Conservation (phyloP, 2,329 filamentous ascomycete genomes). For the Allantophomopsis lycopodina region DNA sequence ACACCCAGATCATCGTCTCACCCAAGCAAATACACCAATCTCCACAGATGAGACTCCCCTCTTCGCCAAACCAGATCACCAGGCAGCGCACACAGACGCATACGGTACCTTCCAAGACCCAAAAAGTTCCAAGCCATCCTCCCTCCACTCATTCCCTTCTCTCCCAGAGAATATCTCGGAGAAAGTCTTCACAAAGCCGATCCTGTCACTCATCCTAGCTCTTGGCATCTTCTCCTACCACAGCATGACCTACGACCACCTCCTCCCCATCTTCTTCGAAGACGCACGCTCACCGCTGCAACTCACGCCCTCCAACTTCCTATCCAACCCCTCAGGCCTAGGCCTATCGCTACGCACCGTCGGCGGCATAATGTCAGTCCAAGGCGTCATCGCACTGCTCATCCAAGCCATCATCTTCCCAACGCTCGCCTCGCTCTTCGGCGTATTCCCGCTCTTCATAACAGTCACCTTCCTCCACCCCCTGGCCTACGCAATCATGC, state of each 20-base stretch:
- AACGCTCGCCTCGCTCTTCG: slow-evolving; percentile 39
- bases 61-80: slow-evolving; percentile 60
- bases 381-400: slow-evolving; percentile 43
- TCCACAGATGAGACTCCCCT: slow-evolving; percentile 49
- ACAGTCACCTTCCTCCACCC: slow-evolving; percentile 44
- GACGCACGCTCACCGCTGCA: slow-evolving; percentile 39
- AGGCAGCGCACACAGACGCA: slow-evolving; percentile 61
- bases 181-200: slow-evolving; percentile 43
- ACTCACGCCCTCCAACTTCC: slow-evolving; percentile 1
- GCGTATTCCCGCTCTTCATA: slow-evolving; percentile 44
- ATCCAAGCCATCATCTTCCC: slow-evolving; percentile 49
- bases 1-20: slow-evolving; percentile 65
- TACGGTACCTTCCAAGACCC: slow-evolving; percentile 54
- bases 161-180: not conserved
- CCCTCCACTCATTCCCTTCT: too few species aligned
- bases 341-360: slow-evolving; percentile 49
- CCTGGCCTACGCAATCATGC: slow-evolving; percentile 44
- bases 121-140: slow-evolving; percentile 5
- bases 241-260: slow-evolving; percentile 87
- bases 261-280: slow-evolving; percentile 87
- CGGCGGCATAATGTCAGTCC: slow-evolving; percentile 44
- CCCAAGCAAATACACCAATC: slow-evolving; percentile 31
- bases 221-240: slow-evolving; percentile 89
- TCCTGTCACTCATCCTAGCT: slow-evolving; percentile 67
- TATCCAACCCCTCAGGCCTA: slow-evolving; percentile 44